Evolutionary conservation across 768 basidiomycete genomes (phyloP).

Genomic region (Leccinum variicolor): DNA sequence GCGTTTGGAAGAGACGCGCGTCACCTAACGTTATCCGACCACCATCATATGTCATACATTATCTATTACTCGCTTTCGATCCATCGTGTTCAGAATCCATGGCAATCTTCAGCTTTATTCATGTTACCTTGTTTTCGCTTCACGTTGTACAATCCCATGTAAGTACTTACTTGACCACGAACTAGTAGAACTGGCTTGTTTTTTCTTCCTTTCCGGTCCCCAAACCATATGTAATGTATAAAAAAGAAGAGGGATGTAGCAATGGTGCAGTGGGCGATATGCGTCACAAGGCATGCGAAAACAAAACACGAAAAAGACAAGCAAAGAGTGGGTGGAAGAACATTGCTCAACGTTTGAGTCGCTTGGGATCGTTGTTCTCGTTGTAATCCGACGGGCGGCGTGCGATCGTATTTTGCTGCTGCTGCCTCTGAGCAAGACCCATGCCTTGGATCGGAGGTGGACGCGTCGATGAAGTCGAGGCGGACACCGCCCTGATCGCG

Average conservation of each 20-base stretch:
- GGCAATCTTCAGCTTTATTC: background rate
- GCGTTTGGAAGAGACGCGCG: slow-evolving; percentile 35
- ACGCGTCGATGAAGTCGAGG: slow-evolving; percentile 18
- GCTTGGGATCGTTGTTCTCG: slow-evolving; percentile 34
- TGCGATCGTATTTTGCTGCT: slow-evolving; percentile 16
- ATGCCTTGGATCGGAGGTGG: slow-evolving; percentile 32
- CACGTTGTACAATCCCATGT: background rate
- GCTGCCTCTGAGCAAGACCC: slow-evolving; percentile 38
- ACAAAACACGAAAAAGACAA: background rate
- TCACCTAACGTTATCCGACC: slow-evolving; percentile 2
- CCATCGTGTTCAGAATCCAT: background rate
- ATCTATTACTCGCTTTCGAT: background rate
- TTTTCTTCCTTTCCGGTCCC: background rate
- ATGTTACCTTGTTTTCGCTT: background rate
- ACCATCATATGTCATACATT: background rate
- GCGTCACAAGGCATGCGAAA: background rate
- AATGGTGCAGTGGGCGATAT: background rate
- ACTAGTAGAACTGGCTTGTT: background rate
- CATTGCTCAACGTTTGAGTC: slow-evolving; percentile 34
- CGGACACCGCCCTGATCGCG: slow-evolving; percentile 15
- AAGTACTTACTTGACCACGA: background rate
- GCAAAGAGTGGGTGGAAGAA: background rate
- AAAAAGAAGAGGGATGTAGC: background rate
- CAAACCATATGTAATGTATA: background rate
- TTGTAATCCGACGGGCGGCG: slow-evolving; percentile 28